Evolutionary conservation across 2,329 filamentous ascomycete species (phyloP).

Genomic region (Pseudogymnoascus sp.): DNA sequence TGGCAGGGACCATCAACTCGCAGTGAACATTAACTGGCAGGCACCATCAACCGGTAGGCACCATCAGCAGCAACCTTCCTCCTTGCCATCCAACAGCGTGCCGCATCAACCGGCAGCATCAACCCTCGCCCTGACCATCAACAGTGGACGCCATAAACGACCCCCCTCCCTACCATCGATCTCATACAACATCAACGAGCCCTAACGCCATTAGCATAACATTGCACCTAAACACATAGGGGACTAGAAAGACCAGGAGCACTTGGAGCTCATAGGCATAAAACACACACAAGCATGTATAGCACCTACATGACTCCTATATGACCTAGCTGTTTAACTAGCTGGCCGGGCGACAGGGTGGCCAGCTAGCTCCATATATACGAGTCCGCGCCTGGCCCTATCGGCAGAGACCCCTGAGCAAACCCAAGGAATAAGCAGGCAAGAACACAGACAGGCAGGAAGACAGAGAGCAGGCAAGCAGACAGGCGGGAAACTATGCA

Average conservation of each 20-base stretch:
- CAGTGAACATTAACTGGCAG: no score
- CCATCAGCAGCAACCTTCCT: neutral
- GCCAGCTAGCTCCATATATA: conserved; percentile 2
- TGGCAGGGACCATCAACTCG: no score
- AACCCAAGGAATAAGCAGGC: neutral
- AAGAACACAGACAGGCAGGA: neutral
- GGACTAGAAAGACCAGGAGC: neutral
- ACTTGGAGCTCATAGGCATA: neutral
- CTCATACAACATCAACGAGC: neutral
- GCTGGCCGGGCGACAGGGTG: neutral
- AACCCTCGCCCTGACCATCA: neutral
- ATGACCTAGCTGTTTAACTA: neutral
- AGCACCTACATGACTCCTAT: neutral
- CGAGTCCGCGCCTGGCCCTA: neutral
- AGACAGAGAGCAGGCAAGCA: neutral
- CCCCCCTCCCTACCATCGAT: neutral
- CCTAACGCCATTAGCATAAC: neutral
- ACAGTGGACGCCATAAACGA: neutral
- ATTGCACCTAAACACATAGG: neutral
- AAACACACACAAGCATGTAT: neutral
- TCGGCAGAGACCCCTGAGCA: neutral
- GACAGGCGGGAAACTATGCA: neutral
- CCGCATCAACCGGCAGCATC: neutral
- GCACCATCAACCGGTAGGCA: neutral
- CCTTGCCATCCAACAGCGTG: neutral